These are phyloP conservation scores for Yamadazyma diddensiae DNA, from an alignment of 1,139 yeast genomes.

Conservation along the genomic window DNA sequence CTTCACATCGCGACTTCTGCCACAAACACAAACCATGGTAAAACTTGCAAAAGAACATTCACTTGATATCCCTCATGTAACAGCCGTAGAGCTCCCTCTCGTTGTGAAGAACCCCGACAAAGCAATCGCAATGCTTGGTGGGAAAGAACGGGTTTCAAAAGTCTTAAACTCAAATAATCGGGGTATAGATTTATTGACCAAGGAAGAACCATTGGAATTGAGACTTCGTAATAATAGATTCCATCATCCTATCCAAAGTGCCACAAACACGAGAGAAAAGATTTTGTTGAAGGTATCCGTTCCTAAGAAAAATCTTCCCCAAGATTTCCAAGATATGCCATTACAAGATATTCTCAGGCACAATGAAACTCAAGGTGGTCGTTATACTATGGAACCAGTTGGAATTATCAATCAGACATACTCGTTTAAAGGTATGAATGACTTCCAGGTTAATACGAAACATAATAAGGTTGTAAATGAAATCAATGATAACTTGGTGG, in stretches of 20 bases:
- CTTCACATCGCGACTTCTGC: neutral
- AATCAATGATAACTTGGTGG: constrained; percentile 24
- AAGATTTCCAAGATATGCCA: constrained; percentile 48
- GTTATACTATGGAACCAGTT: constrained; percentile 53
- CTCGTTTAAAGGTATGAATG: constrained; percentile 82
- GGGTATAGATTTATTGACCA: constrained; percentile 6
- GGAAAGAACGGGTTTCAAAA: constrained; percentile 45
- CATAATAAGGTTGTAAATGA: constrained; percentile 49
- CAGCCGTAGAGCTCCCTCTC: constrained; percentile 80
- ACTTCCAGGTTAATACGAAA: constrained; percentile 72
- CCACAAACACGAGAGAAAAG: constrained; percentile 52
- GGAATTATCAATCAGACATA: constrained; percentile 70
- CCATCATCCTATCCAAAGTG: constrained; percentile 78
- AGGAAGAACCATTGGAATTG: constrained; percentile 45
- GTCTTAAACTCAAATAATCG: constrained; percentile 27
- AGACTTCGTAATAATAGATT: constrained; percentile 66
- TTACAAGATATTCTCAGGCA: constrained; percentile 48
- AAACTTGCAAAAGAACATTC: constrained; percentile 49
- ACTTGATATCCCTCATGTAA: constrained; percentile 70
- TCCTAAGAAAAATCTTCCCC: constrained; percentile 51
- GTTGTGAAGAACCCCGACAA: constrained; percentile 58
- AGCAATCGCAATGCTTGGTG: constrained; percentile 81
- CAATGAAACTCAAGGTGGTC: constrained; percentile 15
- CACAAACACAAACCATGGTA: no score
- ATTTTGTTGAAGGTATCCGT: constrained; percentile 66